Evolutionary conservation across 768 basidiomycete species (phyloP), one percentile per base, ranked within the genome.

Genomic region (Austroboletus eburneus): DNA sequence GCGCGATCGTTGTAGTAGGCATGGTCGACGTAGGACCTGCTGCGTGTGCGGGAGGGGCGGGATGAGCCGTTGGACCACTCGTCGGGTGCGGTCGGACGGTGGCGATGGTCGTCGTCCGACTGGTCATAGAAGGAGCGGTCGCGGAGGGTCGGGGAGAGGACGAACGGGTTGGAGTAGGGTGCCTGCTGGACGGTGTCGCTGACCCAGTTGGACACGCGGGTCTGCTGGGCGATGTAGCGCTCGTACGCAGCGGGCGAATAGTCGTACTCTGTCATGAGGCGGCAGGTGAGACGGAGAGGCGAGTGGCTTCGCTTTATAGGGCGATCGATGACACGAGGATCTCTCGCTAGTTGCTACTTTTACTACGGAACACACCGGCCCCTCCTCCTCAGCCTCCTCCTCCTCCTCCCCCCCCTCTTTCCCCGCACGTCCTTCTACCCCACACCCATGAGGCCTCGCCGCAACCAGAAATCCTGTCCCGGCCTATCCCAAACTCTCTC

Each of bases 181-280:
- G 63, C n/a, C 32, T 67, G 63, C 12, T 48, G 46, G 36, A 44
- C 14, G 14, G 77, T 80, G 18, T 75, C 57, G 54, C 68, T 49
- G 14, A 79, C 74, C 80, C 79, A 81, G 51, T 71, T 66, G 0
- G 72, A 67, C 14, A 80, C 75, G 48, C 75, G 69, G 47, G 65
- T 23, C 58, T 76, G 77, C n/a, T 72, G 77, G 22, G 65, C 68
- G 43, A 74, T 24, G 56, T 74, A 67, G 9, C 68, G 71, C 43
- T 78, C 69, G 54, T 72, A 66, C 23, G 77, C 78, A 56, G 75
- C 77, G 17, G 77, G 77, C 43, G 78, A 79, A 61, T 69, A 80
- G 65, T 80, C 79, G 73, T 80, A 80, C 61, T 80, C 78, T 23
- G 78, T 79, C 78, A 80, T 80, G 51, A 32, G 43, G 17, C 23